Base-by-base conservation (phyloP, 2,329 filamentous ascomycete genomes). In the Cryphonectria nitschkei region DNA sequence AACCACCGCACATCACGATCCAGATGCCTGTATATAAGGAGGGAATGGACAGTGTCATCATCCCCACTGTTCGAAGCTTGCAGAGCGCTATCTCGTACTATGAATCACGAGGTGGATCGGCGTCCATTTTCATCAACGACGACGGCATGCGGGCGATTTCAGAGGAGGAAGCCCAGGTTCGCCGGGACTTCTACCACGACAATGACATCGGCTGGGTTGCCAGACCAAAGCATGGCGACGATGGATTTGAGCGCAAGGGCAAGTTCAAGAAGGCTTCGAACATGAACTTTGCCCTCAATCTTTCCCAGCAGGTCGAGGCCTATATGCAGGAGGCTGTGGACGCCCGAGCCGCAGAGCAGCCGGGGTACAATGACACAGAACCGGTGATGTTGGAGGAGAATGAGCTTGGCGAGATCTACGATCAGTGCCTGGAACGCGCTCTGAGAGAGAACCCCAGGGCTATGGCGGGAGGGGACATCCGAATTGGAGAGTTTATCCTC, bases 181-280 rank as follows among this genome's bases (percentile, higher is more conserved):
- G 84, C 16, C 80, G 80, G 9, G 82, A 85, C n/a, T 87, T 85
- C 74, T 86, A 86, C 74, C 77, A 80, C n/a, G 82, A 84, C 68
- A 82, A 86, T 74, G 81, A 81, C 70, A 85, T 86, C 69, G 84
- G 84, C 52, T 84, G 84, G 80, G 83, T 84, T 29, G 80, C 84
- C 0, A 81, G 85, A n/a, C 83, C 83, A 7, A 79, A 78, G 65
- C 82, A 85, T 71, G 83, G 83, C 68, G 80, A 82, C 34, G 78
- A 83, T 58, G 82, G 81, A 26, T 89, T 87, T 75, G 72, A 85
- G 26, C 83, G 88, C 54, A 83, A 82, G 54, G 90, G 90, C 68
- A 91, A 91, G 77, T 92, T 92, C 82, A 92, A 92, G 82, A 92
- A 92, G 80, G 89, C 90, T 1, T 92, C 89, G 39, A 93, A 93